Percentiles rank a stretch among this genome's conserved stretches.
Conservation (phyloP, 2,329 filamentous ascomycete species). For the Teratosphaeria viscida region DNA sequence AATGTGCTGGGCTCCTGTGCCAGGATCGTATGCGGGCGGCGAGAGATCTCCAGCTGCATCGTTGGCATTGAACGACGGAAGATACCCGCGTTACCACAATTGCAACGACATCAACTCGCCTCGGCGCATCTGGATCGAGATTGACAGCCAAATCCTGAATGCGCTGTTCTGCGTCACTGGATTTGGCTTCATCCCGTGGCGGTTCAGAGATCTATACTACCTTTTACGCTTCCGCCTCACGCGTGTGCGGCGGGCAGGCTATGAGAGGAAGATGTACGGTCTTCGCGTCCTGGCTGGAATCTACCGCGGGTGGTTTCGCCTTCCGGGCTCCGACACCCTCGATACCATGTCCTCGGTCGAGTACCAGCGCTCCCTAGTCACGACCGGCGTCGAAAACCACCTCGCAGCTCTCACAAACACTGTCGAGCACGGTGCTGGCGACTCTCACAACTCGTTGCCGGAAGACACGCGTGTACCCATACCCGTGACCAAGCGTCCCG, state of each 20-base stretch:
- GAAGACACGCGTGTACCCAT: constrained; percentile 47
- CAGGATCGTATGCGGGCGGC: not conserved
- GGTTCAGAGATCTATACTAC: constrained; percentile 69
- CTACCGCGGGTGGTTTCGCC: constrained; percentile 64
- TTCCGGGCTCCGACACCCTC: constrained; percentile 54
- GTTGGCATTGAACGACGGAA: not conserved
- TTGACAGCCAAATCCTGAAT: constrained; percentile 73
- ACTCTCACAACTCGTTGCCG: constrained; percentile 11
- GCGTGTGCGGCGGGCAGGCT: constrained; percentile 12
- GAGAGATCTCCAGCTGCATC: not conserved
- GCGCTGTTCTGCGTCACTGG: constrained; percentile 78
- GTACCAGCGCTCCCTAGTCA: constrained; percentile 22
- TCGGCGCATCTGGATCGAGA: constrained; percentile 76
- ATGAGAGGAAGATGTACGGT: constrained; percentile 36
- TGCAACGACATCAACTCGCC: constrained; percentile 44
- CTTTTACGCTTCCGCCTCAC: constrained; percentile 53
- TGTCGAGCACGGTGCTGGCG: not conserved
- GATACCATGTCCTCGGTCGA: constrained; percentile 23
- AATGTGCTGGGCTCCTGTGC: constrained; percentile 53
- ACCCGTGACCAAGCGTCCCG: constrained; percentile 52
- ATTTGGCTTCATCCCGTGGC: constrained; percentile 76
- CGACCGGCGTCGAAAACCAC: not conserved
- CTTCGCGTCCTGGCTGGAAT: constrained; percentile 63
- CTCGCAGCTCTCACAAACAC: not conserved
- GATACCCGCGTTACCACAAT: constrained; percentile 11